phyloP scores from a whole-genome alignment of 139 green algal genomes.

The Zygnema circumcarinatum region DNA sequence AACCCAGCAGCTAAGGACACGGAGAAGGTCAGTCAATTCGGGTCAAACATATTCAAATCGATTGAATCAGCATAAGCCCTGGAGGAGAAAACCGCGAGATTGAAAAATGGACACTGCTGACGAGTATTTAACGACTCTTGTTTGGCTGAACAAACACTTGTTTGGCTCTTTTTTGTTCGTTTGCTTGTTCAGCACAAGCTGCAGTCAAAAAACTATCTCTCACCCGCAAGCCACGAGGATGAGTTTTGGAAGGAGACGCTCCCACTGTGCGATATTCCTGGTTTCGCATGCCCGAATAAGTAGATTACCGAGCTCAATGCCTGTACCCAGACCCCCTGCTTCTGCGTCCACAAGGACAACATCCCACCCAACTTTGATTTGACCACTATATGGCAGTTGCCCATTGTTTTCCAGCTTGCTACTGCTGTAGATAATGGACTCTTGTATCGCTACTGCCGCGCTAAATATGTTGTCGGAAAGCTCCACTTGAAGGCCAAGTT shows the following conservation, averaged over 20 bases:
- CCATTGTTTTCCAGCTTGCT: neutral
- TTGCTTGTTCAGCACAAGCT: no score
- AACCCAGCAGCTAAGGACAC: no score
- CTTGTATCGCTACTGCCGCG: slow-evolving; percentile 11
- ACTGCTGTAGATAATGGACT: neutral
- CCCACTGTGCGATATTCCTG: neutral
- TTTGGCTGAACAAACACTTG: no score
- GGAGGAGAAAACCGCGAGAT: no score
- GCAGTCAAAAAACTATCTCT: no score
- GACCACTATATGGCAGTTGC: no score
- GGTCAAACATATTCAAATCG: no score
- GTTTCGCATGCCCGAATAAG: slow-evolving; percentile 5
- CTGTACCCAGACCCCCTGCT: neutral
- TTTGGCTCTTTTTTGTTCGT: no score
- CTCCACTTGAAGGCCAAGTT: slow-evolving; percentile 29
- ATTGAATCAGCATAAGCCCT: no score
- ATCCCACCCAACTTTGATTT: slow-evolving; percentile 27
- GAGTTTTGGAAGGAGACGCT: neutral
- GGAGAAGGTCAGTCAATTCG: no score
- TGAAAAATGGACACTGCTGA: no score
- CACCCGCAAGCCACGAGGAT: neutral
- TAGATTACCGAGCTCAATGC: slow-evolving; percentile 39
- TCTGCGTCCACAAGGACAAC: slow-evolving; percentile 32
- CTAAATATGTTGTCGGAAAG: slow-evolving; percentile 39
- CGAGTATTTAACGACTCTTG: no score